These are phyloP conservation scores for Thalassiosira livingstoniorum DNA, from an alignment of 352 stramenopile genomes.

Conservation along the genomic window DNA sequence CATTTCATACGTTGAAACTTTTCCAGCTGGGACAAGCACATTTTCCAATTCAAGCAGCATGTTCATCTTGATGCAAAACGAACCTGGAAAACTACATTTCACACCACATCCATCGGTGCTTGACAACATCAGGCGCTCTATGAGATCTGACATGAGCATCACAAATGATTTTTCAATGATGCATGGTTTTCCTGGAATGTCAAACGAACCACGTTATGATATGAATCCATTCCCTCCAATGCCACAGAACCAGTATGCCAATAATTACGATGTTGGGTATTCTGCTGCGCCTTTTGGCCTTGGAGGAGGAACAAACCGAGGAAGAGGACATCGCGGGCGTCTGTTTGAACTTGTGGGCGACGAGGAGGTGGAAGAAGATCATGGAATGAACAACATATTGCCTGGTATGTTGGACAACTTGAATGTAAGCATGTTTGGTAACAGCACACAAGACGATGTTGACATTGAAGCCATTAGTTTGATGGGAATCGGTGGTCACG, in stretches of 20 bases:
- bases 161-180: constrained; percentile 32
- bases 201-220: constrained; percentile 30
- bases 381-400: constrained; percentile 72
- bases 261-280: constrained; percentile 31
- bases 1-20: constrained; percentile 66
- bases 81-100: constrained; percentile 55
- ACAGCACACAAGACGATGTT: constrained; percentile 69
- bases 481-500: constrained; percentile 73
- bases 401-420: constrained; percentile 80
- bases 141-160: constrained; percentile 50
- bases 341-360: constrained; percentile 84
- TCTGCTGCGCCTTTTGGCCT: constrained; percentile 43
- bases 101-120: constrained; percentile 52
- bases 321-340: constrained; percentile 65
- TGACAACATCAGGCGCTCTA: constrained; percentile 54
- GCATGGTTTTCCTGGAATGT: constrained; percentile 30
- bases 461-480: constrained; percentile 86
- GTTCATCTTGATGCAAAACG: constrained; percentile 82
- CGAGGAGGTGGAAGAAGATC: constrained; percentile 70
- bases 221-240: constrained; percentile 29
- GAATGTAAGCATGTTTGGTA: constrained; percentile 80
- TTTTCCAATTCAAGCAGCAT: constrained; percentile 70
- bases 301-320: constrained; percentile 32
- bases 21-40: constrained; percentile 65
- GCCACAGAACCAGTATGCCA: constrained; percentile 45